These are phyloP conservation scores for Apiotrichum veenhuisii DNA, from an alignment of 1,284 basidiomycete genomes.

Conservation along the genomic window DNA sequence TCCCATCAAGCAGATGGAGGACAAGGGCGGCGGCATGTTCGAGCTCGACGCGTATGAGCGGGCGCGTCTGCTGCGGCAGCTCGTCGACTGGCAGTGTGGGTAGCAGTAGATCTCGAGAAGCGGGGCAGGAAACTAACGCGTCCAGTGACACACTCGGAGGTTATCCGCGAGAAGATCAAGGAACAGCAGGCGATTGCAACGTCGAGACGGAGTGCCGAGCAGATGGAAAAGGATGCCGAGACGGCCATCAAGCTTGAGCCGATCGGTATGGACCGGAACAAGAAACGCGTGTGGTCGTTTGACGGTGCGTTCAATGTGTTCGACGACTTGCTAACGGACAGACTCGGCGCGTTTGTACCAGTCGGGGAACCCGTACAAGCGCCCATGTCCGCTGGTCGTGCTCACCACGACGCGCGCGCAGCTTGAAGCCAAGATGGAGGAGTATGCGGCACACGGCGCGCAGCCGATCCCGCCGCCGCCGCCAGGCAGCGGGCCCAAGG, in stretches of 20 bases:
- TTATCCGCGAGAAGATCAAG: slow-evolving; percentile 35
- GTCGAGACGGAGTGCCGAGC: slow-evolving; percentile 10
- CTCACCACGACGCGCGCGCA: slow-evolving; percentile 31
- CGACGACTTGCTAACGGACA: slow-evolving; percentile 24
- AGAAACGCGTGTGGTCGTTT: slow-evolving; percentile 45
- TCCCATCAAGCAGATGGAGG: slow-evolving; percentile 33
- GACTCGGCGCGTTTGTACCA: slow-evolving; percentile 43
- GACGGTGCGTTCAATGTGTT: slow-evolving; percentile 47
- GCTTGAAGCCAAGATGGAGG: slow-evolving; percentile 24
- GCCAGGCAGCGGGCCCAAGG: slow-evolving; percentile 25
- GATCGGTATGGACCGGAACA: slow-evolving; percentile 39
- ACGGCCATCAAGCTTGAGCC: slow-evolving; percentile 30
- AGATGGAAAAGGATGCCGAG: slow-evolving; percentile 19
- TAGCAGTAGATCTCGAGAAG: background rate
- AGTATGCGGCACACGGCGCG: slow-evolving; percentile 23
- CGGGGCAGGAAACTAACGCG: background rate
- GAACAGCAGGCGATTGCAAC: slow-evolving; percentile 25
- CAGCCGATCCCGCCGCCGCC: slow-evolving; percentile 1
- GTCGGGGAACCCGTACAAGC: slow-evolving; percentile 49
- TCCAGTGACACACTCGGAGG: slow-evolving; percentile 38
- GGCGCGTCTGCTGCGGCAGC: slow-evolving; percentile 39
- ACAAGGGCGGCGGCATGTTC: slow-evolving; percentile 37
- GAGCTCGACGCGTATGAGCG: slow-evolving; percentile 44
- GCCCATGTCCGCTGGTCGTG: slow-evolving; percentile 40
- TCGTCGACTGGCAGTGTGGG: slow-evolving; percentile 49